Evolutionary conservation across 345 rosid genomes (phyloP).

Genomic region (Punica granatum): DNA sequence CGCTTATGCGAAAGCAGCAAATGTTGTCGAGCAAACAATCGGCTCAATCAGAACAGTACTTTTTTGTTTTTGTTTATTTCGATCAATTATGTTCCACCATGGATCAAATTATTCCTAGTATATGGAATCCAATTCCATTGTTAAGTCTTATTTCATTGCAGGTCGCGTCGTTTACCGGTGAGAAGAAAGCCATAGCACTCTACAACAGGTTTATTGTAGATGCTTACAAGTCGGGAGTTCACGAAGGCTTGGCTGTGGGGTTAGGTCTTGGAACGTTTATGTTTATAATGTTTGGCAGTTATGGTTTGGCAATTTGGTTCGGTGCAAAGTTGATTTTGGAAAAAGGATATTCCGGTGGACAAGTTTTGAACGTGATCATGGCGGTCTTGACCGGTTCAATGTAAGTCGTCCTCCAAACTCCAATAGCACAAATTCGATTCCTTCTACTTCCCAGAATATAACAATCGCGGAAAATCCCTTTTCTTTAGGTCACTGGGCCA

Average conservation of each 20-base stretch:
- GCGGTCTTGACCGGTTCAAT: constrained; percentile 70
- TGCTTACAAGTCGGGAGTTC: constrained; percentile 56
- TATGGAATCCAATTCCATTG: background rate
- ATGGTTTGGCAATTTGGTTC: constrained; percentile 66
- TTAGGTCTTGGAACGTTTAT: constrained; percentile 48
- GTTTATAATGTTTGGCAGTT: constrained; percentile 39
- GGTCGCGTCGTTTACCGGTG: constrained; percentile 93
- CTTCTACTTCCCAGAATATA: background rate
- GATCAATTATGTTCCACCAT: background rate
- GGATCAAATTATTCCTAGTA: background rate
- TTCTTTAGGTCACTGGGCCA: constrained; percentile 34
- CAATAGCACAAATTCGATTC: background rate
- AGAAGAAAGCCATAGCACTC: constrained; percentile 53
- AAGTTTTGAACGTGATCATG: constrained; percentile 54
- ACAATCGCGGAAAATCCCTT: background rate
- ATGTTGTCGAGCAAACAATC: constrained; percentile 63
- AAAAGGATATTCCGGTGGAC: constrained; percentile 63
- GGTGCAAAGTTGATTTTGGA: constrained; percentile 65
- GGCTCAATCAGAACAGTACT: constrained; percentile 84
- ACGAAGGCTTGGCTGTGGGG: constrained; percentile 61
- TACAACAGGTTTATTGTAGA: constrained; percentile 49
- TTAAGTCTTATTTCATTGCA: constrained; percentile 21
- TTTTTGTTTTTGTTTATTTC: background rate
- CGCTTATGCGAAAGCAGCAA: constrained; percentile 68
- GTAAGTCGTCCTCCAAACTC: constrained; percentile 28